Conservation (phyloP, 2,329 filamentous ascomycete species). For the Pseudogymnoascus sp. region DNA sequence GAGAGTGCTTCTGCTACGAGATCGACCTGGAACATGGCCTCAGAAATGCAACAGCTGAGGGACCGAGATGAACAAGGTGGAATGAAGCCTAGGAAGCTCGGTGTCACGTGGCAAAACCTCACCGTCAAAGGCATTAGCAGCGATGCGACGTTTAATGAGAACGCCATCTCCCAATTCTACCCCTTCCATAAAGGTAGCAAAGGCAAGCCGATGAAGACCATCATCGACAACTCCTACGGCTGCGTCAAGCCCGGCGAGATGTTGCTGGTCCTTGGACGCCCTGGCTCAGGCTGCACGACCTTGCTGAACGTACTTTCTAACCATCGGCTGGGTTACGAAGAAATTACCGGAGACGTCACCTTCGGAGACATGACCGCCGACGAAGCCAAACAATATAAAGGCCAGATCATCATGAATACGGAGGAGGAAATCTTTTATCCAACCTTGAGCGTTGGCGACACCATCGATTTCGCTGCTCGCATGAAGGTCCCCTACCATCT, state of each 20-base stretch:
- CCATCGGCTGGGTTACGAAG: constrained; percentile 35
- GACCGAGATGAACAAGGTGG: not conserved
- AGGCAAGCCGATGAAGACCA: constrained; percentile 57
- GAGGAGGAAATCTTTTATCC: constrained; percentile 47
- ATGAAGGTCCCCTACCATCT: constrained; percentile 52
- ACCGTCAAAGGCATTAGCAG: constrained; percentile 61
- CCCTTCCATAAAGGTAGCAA: constrained; percentile 41
- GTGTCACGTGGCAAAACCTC: constrained; percentile 70
- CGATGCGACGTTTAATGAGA: constrained; percentile 58
- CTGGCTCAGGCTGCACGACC: constrained; percentile 64
- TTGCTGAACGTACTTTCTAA: constrained; percentile 65
- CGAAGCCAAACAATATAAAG: constrained; percentile 41
- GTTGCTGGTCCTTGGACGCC: constrained; percentile 61
- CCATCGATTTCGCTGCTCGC: constrained; percentile 47
- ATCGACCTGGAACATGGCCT: constrained; percentile 4
- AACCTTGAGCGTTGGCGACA: constrained; percentile 43
- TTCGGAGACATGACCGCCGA: constrained; percentile 42
- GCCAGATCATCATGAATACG: constrained; percentile 51
- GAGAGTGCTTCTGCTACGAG: not conserved
- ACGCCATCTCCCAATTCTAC: constrained; percentile 54
- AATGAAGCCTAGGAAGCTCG: constrained; percentile 59
- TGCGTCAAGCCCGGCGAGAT: constrained; percentile 68
- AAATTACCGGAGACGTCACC: constrained; percentile 50
- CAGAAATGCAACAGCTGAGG: not conserved
- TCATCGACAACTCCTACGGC: constrained; percentile 58